Percentiles rank a stretch among this genome's conserved stretches.
Evolutionary conservation across 352 stramenopile species (phyloP).

Genomic region (Phytophthora colocasiae): DNA sequence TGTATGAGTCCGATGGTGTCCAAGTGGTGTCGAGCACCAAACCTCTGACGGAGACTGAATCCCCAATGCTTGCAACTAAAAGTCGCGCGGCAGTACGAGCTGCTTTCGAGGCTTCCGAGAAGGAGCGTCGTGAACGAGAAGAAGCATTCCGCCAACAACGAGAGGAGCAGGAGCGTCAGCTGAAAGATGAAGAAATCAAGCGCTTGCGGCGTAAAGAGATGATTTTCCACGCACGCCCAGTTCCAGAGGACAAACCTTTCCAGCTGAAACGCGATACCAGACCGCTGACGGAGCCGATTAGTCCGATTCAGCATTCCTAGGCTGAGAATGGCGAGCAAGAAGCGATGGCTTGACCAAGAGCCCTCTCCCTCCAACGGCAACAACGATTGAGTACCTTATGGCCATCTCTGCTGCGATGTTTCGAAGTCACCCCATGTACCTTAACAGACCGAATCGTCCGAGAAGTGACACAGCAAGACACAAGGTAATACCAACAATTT

Average conservation of each 20-base stretch:
- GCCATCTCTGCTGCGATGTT: slow-evolving; percentile 12
- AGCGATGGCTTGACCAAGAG: slow-evolving; percentile 1
- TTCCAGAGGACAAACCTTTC: slow-evolving; percentile 56
- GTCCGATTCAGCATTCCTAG: slow-evolving; percentile 47
- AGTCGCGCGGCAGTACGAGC: slow-evolving; percentile 67
- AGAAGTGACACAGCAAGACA: slow-evolving; percentile 26
- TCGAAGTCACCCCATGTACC: slow-evolving; percentile 29
- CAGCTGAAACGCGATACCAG: slow-evolving; percentile 53
- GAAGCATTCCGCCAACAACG: slow-evolving; percentile 64
- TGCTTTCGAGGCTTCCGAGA: slow-evolving; percentile 73
- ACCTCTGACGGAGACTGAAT: slow-evolving; percentile 52
- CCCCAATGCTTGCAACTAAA: slow-evolving; percentile 70
- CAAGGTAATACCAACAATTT: slow-evolving; percentile 22
- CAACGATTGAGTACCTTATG: slow-evolving; percentile 2
- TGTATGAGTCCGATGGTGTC: slow-evolving; percentile 41
- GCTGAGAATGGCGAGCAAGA: slow-evolving; percentile 6
- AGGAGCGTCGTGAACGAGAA: slow-evolving; percentile 67
- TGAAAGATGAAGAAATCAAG: slow-evolving; percentile 76
- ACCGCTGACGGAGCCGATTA: slow-evolving; percentile 66
- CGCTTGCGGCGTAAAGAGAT: slow-evolving; percentile 74
- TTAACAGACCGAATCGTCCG: slow-evolving; percentile 26
- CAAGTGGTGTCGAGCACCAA: slow-evolving; percentile 44
- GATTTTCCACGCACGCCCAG: slow-evolving; percentile 75
- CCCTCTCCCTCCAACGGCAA: background rate
- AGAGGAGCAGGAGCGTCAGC: slow-evolving; percentile 56